Conservation (phyloP, 305 asterid genomes). For the Rubia balearica region DNA sequence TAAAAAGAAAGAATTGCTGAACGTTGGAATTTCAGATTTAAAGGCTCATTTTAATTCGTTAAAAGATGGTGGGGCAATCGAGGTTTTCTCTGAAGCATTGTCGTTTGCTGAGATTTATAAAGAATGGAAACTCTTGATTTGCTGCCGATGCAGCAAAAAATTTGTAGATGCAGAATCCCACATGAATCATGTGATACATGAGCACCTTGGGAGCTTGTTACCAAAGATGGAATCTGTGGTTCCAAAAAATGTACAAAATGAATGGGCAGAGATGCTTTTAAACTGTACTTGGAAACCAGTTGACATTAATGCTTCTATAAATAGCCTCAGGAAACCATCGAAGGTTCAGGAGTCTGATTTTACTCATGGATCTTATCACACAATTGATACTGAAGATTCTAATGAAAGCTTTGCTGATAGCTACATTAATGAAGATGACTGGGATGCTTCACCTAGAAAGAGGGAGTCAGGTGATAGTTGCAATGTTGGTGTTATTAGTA, state of each 20-base stretch:
- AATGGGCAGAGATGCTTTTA: conserved; percentile 88
- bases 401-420: conserved; percentile 58
- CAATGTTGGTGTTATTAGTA: conserved; percentile 31
- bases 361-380: conserved; percentile 37
- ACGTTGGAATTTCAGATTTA: conserved; percentile 47
- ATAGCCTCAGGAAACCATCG: conserved; percentile 42
- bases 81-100: conserved; percentile 60
- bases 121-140: conserved; percentile 65
- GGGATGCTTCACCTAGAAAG: conserved; percentile 52
- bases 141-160: conserved; percentile 68
- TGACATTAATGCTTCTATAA: conserved; percentile 53
- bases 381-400: conserved; percentile 37
- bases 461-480: conserved; percentile 37
- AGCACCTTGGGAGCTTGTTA: conserved; percentile 60
- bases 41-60: conserved; percentile 53
- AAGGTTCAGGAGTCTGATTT: conserved; percentile 37
- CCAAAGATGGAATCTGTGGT: conserved; percentile 66
- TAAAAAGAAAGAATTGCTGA: conserved; percentile 54
- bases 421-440: conserved; percentile 47
- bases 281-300: conserved; percentile 79
- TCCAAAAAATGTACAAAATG: conserved; percentile 65
- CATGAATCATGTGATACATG: conserved; percentile 59
- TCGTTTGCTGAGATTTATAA: conserved; percentile 51
- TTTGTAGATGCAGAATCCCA: conserved; percentile 43
- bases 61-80: conserved; percentile 47